A percentile compares a stretch with the other conserved stretches of the same genome.
Conservation (phyloP, 805 yeast species). For the Hanseniaspora vineae region DNA sequence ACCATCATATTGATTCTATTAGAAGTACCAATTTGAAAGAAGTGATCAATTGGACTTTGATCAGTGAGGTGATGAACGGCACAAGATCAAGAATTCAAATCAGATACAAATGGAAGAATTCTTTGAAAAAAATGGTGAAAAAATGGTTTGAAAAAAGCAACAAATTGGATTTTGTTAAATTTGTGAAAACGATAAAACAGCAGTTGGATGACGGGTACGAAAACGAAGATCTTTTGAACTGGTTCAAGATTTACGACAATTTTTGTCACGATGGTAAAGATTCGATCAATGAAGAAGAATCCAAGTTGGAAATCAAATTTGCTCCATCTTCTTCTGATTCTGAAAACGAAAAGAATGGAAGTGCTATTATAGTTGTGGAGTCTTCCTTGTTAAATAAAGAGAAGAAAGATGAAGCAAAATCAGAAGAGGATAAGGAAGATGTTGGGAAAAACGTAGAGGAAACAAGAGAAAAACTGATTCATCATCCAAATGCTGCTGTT, state of each 20-base stretch:
- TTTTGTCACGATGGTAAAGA: not conserved
- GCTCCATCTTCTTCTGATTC: too few species aligned
- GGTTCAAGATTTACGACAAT: slow-evolving; percentile 2
- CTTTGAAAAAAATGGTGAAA: slow-evolving; percentile 33
- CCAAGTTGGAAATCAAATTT: too few species aligned
- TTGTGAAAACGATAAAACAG: not conserved
- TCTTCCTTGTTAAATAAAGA: slow-evolving; percentile 18
- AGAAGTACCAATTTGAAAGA: slow-evolving; percentile 19
- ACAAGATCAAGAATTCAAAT: slow-evolving; percentile 85
- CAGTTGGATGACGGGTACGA: not conserved
- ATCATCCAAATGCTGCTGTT: not conserved
- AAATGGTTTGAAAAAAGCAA: not conserved
- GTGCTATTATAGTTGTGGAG: too few species aligned
- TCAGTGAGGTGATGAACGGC: slow-evolving; percentile 84
- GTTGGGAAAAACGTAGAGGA: slow-evolving; percentile 22
- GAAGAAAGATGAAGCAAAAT: slow-evolving; percentile 28
- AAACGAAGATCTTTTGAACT: slow-evolving; percentile 4
- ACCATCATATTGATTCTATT: not conserved
- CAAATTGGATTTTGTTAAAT: not conserved
- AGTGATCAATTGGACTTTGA: slow-evolving; percentile 79
- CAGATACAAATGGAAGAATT: slow-evolving; percentile 87
- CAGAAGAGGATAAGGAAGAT: slow-evolving; percentile 42
- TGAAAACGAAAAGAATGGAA: too few species aligned
- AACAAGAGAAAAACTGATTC: not conserved
- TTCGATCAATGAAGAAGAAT: too few species aligned